Base-by-base conservation (phyloP, 2,329 filamentous ascomycete genomes). In the Cladosporium phlei region DNA sequence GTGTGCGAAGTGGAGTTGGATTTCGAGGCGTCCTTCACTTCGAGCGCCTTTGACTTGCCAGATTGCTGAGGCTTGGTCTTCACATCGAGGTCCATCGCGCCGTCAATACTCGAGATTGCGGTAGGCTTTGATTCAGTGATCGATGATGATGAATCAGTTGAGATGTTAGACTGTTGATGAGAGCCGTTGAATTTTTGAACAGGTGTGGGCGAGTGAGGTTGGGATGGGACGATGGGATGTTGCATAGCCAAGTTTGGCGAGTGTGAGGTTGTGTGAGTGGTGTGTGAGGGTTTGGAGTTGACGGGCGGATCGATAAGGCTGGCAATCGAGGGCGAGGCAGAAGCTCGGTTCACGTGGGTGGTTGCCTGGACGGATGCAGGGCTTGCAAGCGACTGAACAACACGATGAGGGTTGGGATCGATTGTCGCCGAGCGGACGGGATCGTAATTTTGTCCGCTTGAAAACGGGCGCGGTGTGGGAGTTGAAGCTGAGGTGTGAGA, bases 291-390 rank as follows among this genome's bases (percentile, higher is more conserved):
- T 42, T 57, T 66, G 66, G 60, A 61, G 57, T 55, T 60, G 57
- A 58, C 65, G 2, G 78, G 77, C 25, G 84, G 85, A 56, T 95
- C 88, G 40, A 96, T 87, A 48, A 96, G 77, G 67, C 88, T 95
- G 5, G 88, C 85, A 56, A 96, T 95, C 2, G 91, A 91, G 1
- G 91, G 90, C 4, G 91, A 96, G 29, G 86, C 86, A 62, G 86
- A 91, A n/a, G 87, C 85, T 46, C 85, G 80, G 66, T 85, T 84
- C 45, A 77, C 67, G 50, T 60, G 66, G 16, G 70, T 66, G 32
- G 69, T 69, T 12, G 65, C 47, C 60, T 59, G 69, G 59, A 56
- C 63, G 52, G 52, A 67, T 45, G 52, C 55, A 47, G 43, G 33
- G 44, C 54, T 53, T 47, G 55, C 57, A 19, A 49, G 25, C 28